A percentile compares a stretch with the other conserved stretches of the same genome.
These are phyloP conservation scores for Nicotiana obtusifolia DNA, from an alignment of 257 asterid genomes.

Conservation along the genomic window DNA sequence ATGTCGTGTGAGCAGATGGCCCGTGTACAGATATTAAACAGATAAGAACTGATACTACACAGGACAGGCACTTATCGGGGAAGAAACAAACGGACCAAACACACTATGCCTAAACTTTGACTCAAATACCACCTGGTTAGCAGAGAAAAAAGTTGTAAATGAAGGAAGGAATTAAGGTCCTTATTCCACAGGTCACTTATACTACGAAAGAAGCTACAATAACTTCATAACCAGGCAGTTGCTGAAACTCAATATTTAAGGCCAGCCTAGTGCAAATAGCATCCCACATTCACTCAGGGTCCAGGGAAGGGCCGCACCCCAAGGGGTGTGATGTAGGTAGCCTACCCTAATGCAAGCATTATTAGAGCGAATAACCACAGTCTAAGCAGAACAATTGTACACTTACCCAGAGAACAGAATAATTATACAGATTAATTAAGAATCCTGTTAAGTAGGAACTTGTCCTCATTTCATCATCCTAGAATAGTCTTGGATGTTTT, in stretches of 20 bases:
- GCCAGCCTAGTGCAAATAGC: too few relatives aligned
- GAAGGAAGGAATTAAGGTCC: background rate
- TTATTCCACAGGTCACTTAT: background rate
- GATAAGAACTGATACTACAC: background rate
- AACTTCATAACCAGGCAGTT: background rate
- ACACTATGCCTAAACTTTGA: background rate
- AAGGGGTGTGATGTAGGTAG: too few relatives aligned
- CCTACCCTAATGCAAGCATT: too few relatives aligned
- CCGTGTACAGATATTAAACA: background rate
- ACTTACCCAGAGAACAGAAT: background rate
- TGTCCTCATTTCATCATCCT: background rate
- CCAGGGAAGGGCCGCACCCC: too few relatives aligned
- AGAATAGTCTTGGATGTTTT: background rate
- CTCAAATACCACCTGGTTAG: conserved; percentile 1
- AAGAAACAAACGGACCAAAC: background rate
- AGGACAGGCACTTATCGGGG: background rate
- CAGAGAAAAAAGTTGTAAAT: background rate
- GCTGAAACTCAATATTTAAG: background rate
- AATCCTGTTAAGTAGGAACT: background rate
- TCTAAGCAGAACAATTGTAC: background rate
- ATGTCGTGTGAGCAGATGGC: background rate
- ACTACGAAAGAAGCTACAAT: background rate
- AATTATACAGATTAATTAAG: background rate
- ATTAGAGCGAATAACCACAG: background rate
- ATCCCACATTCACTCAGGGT: too few relatives aligned